phyloP scores from a whole-genome alignment of 495 filamentous ascomycete genomes.

The Aspergillus kassunensis region DNA sequence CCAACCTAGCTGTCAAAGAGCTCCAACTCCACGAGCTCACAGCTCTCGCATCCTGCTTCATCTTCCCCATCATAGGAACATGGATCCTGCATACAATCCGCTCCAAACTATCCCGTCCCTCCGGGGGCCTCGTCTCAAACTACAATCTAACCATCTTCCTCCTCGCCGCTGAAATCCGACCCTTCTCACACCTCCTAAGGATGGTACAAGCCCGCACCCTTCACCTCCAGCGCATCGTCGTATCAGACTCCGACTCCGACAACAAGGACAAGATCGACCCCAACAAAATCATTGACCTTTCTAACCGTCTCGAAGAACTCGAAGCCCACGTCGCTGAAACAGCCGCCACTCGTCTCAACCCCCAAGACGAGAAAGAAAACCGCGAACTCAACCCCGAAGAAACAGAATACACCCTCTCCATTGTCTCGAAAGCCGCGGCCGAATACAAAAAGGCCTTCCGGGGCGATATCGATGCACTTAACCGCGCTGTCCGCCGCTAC shows the following conservation, averaged over 20 bases:
- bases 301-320: conserved; percentile 62
- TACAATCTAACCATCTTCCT: conserved; percentile 95
- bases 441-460: conserved; percentile 64
- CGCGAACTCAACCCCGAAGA: conserved; percentile 15
- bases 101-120: conserved; percentile 70
- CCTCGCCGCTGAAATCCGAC: conserved; percentile 79
- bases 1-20: conserved; percentile 50
- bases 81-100: conserved; percentile 76
- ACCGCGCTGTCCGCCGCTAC: conserved; percentile 86
- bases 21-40: conserved; percentile 69
- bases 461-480: conserved; percentile 83
- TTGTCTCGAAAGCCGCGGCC: conserved; percentile 47
- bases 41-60: conserved; percentile 74
- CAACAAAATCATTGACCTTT: conserved; percentile 53
- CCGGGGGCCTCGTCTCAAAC: conserved; percentile 82
- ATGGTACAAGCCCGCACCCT: conserved; percentile 74
- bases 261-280: conserved; percentile 33
- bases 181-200: conserved; percentile 73
- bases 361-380: background rate
- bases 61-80: conserved; percentile 71
- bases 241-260: conserved; percentile 38
- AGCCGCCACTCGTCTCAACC: conserved; percentile 25
- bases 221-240: conserved; percentile 74
- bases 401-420: conserved; percentile 23
- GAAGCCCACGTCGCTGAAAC: conserved; percentile 55